These are phyloP conservation scores for Earliella scabrosa DNA, from an alignment of 1,284 basidiomycete genomes.

Conservation along the genomic window DNA sequence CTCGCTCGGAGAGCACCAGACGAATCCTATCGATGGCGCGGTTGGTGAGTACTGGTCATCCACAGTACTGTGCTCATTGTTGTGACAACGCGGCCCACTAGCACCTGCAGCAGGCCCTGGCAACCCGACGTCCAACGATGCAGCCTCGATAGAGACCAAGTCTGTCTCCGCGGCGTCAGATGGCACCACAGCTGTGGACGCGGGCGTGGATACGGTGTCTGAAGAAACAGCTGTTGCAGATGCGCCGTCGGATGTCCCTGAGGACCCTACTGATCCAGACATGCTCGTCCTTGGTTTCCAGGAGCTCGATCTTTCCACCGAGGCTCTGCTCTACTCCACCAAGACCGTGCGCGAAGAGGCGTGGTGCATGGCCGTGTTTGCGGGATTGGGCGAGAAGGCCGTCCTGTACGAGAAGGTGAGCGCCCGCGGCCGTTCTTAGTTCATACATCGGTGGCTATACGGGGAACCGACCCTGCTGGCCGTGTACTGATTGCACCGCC, in stretches of 20 bases:
- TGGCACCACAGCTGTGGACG: neutral
- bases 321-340: conserved; percentile 70
- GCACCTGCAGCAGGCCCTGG: neutral
- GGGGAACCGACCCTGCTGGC: conserved; percentile 4
- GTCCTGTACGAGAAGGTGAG: conserved; percentile 67
- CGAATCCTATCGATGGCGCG: conserved; percentile 10
- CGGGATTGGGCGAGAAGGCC: conserved; percentile 69
- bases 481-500: conserved; percentile 7
- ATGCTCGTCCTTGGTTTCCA: conserved; percentile 75
- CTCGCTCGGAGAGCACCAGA: conserved; percentile 23
- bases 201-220: conserved; percentile 5
- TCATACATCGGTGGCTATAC: conserved; percentile 2
- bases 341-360: conserved; percentile 66
- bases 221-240: conserved; percentile 5
- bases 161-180: conserved; percentile 6
- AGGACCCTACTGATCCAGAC: conserved; percentile 55
- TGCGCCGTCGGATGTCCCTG: conserved; percentile 7
- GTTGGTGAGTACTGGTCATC: conserved; percentile 4
- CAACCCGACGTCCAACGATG: neutral
- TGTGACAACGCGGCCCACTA: neutral
- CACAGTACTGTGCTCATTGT: neutral
- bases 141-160: conserved; percentile 1
- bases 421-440: neutral
- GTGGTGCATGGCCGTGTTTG: conserved; percentile 67
- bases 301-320: conserved; percentile 76